phyloP scores from a whole-genome alignment of 2,329 filamentous ascomycete species.

The Penicillium sp. region DNA sequence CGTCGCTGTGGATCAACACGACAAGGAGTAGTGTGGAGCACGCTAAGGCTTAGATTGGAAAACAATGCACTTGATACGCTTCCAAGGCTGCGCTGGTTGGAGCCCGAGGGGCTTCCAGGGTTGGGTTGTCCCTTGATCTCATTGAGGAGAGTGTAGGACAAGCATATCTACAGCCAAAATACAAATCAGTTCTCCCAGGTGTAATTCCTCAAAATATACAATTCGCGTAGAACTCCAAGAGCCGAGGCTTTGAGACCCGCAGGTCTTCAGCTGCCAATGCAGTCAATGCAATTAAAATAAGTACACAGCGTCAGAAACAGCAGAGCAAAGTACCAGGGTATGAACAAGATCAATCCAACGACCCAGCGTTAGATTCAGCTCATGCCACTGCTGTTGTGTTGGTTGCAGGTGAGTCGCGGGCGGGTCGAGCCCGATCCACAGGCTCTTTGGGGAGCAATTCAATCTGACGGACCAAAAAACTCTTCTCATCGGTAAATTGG shows the following conservation, averaged over 20 bases:
- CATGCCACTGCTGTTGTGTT: constrained; percentile 34
- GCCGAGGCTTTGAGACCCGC: constrained; percentile 12
- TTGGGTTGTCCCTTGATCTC: too few species aligned
- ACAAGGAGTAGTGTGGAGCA: constrained; percentile 20
- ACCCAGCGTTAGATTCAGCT: constrained; percentile 15
- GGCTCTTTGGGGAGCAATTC: constrained; percentile 50
- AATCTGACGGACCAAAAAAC: constrained; percentile 96
- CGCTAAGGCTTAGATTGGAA: constrained; percentile 26
- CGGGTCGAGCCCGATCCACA: constrained; percentile 36
- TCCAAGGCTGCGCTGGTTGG: too few species aligned
- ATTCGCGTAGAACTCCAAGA: constrained; percentile 19
- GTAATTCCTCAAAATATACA: constrained; percentile 8
- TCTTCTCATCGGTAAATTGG: constrained; percentile 97
- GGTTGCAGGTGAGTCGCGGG: constrained; percentile 29
- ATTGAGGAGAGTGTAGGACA: too few species aligned
- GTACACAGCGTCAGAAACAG: neutral
- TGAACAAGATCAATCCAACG: constrained; percentile 12
- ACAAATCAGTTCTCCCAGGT: constrained; percentile 1
- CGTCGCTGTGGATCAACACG: constrained; percentile 25
- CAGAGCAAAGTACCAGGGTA: constrained; percentile 9
- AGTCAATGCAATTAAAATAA: constrained; percentile 19
- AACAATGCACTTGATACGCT: constrained; percentile 6
- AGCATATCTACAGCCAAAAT: neutral
- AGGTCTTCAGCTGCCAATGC: constrained; percentile 11
- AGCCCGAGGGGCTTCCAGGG: too few species aligned